Percentiles rank a stretch among this genome's conserved stretches.
Evolutionary conservation across 2,329 filamentous ascomycete species (phyloP).

Genomic region (Grosmannia huntii): DNA sequence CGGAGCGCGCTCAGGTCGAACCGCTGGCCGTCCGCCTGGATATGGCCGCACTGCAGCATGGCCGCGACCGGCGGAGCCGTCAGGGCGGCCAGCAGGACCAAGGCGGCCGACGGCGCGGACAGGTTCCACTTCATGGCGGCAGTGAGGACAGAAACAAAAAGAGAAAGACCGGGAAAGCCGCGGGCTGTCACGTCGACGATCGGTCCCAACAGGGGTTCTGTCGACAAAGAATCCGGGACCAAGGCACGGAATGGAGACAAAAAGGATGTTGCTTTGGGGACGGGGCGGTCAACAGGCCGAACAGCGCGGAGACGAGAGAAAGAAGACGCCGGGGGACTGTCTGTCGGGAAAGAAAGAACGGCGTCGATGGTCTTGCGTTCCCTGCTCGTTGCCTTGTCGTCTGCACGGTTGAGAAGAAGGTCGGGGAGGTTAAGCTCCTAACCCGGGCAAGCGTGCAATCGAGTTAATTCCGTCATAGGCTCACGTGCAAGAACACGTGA

Average conservation of each 20-base stretch:
- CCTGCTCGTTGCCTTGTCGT: no score
- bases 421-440: not conserved
- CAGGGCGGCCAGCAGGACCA: slow-evolving; percentile 4
- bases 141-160: not conserved
- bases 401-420: not conserved
- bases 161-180: not conserved
- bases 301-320: no score
- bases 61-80: slow-evolving; percentile 19
- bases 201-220: not conserved
- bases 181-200: not conserved
- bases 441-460: slow-evolving; percentile 1
- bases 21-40: slow-evolving; percentile 42
- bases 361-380: no score
- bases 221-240: not conserved
- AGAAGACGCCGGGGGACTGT: no score
- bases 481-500: not conserved
- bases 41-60: slow-evolving; percentile 48
- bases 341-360: no score
- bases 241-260: no score
- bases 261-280: no score
- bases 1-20: slow-evolving; percentile 53
- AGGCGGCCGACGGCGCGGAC: not conserved
- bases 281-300: no score
- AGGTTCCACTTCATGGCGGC: slow-evolving; percentile 1
- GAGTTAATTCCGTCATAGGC: not conserved